These are phyloP conservation scores for Apiosordaria backusii DNA, from an alignment of 495 filamentous ascomycete genomes.

Conservation along the genomic window DNA sequence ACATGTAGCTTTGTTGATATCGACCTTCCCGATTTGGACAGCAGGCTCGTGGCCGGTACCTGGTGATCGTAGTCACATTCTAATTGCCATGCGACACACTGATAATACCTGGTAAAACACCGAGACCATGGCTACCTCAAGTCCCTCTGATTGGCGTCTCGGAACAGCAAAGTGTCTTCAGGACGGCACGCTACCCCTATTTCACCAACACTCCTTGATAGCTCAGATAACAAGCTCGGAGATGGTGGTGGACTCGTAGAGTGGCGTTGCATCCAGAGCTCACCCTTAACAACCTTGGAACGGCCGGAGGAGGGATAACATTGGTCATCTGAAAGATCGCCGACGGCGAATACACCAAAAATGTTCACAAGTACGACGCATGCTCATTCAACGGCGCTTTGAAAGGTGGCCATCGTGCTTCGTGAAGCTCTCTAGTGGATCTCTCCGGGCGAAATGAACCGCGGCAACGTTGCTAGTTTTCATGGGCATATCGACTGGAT, in stretches of 20 bases:
- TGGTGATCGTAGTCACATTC: neutral
- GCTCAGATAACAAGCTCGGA: neutral
- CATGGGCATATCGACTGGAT: neutral
- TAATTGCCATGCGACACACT: too few relatives aligned
- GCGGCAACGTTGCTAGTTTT: neutral
- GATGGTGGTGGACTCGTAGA: neutral
- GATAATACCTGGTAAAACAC: neutral
- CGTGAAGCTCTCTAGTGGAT: neutral
- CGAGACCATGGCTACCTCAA: neutral
- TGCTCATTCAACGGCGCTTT: neutral
- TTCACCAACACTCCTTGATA: neutral
- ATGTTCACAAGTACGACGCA: neutral
- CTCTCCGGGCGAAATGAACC: neutral
- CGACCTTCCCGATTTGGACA: neutral
- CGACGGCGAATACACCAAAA: neutral
- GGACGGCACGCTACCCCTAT: neutral
- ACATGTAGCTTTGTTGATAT: neutral
- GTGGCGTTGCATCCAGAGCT: neutral
- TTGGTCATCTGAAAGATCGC: neutral
- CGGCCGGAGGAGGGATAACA: neutral
- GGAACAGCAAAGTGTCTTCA: neutral
- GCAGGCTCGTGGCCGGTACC: neutral
- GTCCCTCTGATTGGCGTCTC: neutral
- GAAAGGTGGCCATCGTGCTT: neutral
- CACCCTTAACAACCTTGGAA: neutral